Conservation (phyloP, 306 rosid genomes). For the Rosa chinensis region DNA sequence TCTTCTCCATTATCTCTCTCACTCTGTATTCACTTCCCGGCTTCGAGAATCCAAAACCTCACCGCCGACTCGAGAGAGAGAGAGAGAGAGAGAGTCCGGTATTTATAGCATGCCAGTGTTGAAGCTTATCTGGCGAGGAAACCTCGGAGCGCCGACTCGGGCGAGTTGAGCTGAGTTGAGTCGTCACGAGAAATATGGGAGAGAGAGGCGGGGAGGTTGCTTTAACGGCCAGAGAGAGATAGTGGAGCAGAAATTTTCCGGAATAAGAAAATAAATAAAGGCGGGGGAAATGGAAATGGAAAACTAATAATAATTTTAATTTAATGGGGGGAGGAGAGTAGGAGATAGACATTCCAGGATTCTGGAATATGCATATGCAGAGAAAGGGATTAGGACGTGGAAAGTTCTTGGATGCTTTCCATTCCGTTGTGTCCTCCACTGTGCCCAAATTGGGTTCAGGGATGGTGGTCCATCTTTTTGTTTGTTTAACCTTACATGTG, state of each 20-base stretch:
- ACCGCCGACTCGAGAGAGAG: too few relatives aligned
- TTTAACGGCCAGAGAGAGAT: background rate
- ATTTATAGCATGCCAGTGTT: background rate
- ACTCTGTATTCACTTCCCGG: constrained; percentile 11
- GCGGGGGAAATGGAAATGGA: background rate
- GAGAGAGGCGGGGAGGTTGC: background rate
- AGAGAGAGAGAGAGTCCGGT: background rate
- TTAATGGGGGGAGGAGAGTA: constrained; percentile 16
- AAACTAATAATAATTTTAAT: too few relatives aligned
- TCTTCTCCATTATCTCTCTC: constrained; percentile 29
- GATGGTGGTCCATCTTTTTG: background rate
- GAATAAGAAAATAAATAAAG: background rate
- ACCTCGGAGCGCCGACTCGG: background rate
- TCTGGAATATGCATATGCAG: constrained; percentile 60
- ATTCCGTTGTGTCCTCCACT: background rate
- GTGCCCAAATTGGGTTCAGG: background rate
- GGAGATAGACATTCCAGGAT: constrained; percentile 23
- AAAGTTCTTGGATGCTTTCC: constrained; percentile 23
- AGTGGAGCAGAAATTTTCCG: background rate
- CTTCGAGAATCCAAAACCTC: constrained; percentile 13
- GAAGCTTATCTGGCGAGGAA: background rate
- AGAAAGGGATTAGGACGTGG: constrained; percentile 23
- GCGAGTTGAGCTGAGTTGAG: background rate
- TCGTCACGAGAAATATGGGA: background rate
- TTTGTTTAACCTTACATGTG: background rate